Evolutionary conservation across 106 monocot genomes (phyloP).

Genomic region (Hemerocallis citrina): DNA sequence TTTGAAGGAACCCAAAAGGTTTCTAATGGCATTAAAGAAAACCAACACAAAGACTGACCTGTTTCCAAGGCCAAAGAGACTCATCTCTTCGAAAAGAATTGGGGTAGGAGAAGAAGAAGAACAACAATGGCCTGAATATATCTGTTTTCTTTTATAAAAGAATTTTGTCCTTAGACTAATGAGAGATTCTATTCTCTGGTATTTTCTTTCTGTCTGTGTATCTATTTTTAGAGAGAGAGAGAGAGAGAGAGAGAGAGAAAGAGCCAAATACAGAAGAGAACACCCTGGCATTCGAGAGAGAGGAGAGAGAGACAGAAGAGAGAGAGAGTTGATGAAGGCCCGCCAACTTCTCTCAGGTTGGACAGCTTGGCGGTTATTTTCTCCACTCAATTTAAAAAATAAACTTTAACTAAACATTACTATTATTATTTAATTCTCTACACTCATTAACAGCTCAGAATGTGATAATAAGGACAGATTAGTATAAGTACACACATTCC

Average conservation of each 20-base stretch:
- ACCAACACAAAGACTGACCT: not conserved
- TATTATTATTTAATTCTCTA: too few relatives aligned
- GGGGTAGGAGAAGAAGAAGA: not conserved
- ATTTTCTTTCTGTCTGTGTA: not conserved
- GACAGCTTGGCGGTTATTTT: too few relatives aligned
- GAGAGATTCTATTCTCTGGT: not conserved
- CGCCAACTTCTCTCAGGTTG: too few relatives aligned
- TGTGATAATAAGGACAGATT: not conserved
- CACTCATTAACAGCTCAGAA: not conserved
- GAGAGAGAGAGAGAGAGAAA: slow-evolving; percentile 11
- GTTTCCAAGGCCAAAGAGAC: slow-evolving; percentile 22
- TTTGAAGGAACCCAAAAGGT: too few relatives aligned
- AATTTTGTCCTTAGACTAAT: not conserved
- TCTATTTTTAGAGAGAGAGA: not conserved
- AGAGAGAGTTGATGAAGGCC: too few relatives aligned
- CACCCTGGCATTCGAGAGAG: not conserved
- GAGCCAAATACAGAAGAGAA: not conserved
- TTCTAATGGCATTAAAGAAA: not conserved
- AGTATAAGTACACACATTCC: not conserved
- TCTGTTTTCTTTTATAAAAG: not conserved
- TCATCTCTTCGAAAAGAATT: slow-evolving; percentile 27
- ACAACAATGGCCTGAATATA: not conserved
- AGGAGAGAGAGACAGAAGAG: too few relatives aligned
- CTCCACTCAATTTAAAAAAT: too few relatives aligned
- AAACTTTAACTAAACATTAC: too few relatives aligned